Conservation (phyloP, 306 rosid genomes). For the Cicer bijugum region DNA sequence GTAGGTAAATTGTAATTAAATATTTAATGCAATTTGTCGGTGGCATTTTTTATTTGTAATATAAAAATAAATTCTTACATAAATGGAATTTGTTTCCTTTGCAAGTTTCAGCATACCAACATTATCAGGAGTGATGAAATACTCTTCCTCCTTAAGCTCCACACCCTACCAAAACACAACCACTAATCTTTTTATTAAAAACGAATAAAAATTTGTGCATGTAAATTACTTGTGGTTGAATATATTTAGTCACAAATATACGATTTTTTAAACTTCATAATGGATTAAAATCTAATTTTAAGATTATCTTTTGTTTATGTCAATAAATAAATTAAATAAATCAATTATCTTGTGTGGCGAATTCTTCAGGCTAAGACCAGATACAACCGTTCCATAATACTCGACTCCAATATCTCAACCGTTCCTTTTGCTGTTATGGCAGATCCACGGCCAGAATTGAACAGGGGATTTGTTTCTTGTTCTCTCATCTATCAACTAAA, state of each 20-base stretch:
- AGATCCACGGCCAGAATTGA: constrained; percentile 95
- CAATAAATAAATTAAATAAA: too few species aligned
- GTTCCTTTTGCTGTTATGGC: constrained; percentile 82
- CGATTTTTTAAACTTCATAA: too few species aligned
- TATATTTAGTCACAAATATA: too few species aligned
- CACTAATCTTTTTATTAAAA: neutral
- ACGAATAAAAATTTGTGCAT: too few species aligned
- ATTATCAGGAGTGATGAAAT: constrained; percentile 85
- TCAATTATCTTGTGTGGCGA: too few species aligned
- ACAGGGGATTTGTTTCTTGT: constrained; percentile 80
- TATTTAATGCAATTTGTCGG: too few species aligned
- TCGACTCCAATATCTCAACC: constrained; percentile 96
- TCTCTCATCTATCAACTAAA: constrained; percentile 63
- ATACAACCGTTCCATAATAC: constrained; percentile 94
- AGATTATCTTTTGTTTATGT: too few species aligned
- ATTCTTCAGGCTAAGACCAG: constrained; percentile 78
- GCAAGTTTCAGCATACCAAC: constrained; percentile 87
- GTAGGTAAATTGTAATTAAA: too few species aligned
- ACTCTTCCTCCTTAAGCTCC: constrained; percentile 71
- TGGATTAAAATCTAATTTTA: too few species aligned
- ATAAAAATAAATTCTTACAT: constrained; percentile 50
- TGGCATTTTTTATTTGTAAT: too few species aligned
- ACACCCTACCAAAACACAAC: constrained; percentile 58
- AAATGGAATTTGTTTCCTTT: constrained; percentile 83
- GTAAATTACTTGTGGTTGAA: too few species aligned